These are phyloP conservation scores for Manihot esculenta DNA, from an alignment of 441 rosid genomes.

Conservation along the genomic window DNA sequence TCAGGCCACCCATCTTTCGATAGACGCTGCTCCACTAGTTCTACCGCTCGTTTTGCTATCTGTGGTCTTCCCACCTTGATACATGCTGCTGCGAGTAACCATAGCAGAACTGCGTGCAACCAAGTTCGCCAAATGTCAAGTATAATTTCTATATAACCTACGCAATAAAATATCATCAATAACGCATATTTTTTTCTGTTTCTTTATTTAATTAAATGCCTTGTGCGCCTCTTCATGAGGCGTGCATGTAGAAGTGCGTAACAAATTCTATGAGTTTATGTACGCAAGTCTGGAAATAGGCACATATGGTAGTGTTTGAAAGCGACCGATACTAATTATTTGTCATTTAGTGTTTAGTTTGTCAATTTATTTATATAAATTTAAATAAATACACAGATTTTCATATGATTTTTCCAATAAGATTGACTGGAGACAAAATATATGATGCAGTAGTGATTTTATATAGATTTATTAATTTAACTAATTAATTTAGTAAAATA, in stretches of 20 bases:
- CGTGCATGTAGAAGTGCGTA: not conserved
- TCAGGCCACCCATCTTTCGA: slow-evolving; percentile 55
- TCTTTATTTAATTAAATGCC: not conserved
- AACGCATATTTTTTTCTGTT: not conserved
- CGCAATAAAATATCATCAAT: not conserved
- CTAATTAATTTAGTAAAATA: not conserved
- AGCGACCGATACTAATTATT: not conserved
- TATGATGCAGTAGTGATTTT: too few relatives aligned
- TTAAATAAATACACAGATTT: too few relatives aligned
- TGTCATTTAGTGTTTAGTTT: too few relatives aligned
- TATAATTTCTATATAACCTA: not conserved
- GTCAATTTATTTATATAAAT: too few relatives aligned
- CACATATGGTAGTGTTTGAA: not conserved
- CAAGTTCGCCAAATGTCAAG: slow-evolving; percentile 7
- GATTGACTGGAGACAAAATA: too few relatives aligned
- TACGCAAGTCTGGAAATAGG: not conserved
- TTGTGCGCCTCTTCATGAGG: not conserved
- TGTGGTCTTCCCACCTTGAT: slow-evolving; percentile 54
- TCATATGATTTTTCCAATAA: too few relatives aligned
- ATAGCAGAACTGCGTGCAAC: slow-evolving; percentile 33
- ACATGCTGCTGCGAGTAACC: slow-evolving; percentile 53
- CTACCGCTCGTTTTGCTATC: slow-evolving; percentile 47
- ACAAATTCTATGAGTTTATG: not conserved
- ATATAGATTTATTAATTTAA: not conserved
- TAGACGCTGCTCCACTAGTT: slow-evolving; percentile 41